Conservation (phyloP, 768 basidiomycete genomes). For the Mycena crocata region DNA sequence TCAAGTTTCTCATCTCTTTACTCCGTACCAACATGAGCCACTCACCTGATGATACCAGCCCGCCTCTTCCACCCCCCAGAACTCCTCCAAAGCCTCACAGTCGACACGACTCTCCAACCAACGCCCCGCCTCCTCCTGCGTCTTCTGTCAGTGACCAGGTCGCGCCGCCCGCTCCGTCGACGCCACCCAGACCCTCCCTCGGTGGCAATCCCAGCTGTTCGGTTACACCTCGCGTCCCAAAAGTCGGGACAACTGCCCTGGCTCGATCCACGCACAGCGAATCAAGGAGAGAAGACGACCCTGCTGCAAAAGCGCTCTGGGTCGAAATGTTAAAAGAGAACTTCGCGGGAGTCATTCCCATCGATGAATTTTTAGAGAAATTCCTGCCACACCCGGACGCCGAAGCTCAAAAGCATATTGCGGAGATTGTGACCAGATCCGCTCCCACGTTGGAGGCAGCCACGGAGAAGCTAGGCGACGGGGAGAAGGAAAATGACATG, state of each 20-base stretch:
- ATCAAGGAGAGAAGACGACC: not conserved
- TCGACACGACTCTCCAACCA: not conserved
- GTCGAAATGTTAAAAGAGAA: not conserved
- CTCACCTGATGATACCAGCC: not conserved
- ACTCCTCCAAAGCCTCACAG: not conserved
- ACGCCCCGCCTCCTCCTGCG: not conserved
- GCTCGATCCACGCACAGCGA: not conserved
- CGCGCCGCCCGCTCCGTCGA: not conserved
- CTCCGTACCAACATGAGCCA: conserved; percentile 5
- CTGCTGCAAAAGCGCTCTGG: not conserved
- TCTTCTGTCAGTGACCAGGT: not conserved
- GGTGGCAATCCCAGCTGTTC: not conserved
- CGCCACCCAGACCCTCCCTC: not conserved
- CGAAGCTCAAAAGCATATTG: not conserved
- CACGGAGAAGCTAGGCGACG: not conserved
- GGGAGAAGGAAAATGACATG: not conserved
- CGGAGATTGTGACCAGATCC: not conserved
- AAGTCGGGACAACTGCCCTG: not conserved
- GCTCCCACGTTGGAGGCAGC: not conserved
- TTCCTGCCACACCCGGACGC: not conserved
- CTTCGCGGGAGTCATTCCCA: conserved; percentile 1
- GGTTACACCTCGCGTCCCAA: not conserved
- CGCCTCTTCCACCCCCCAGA: not conserved
- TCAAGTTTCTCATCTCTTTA: not conserved
- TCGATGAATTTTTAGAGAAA: not conserved